phyloP scores from a whole-genome alignment of 352 stramenopile species.

The Thraustochytrium striatum region DNA sequence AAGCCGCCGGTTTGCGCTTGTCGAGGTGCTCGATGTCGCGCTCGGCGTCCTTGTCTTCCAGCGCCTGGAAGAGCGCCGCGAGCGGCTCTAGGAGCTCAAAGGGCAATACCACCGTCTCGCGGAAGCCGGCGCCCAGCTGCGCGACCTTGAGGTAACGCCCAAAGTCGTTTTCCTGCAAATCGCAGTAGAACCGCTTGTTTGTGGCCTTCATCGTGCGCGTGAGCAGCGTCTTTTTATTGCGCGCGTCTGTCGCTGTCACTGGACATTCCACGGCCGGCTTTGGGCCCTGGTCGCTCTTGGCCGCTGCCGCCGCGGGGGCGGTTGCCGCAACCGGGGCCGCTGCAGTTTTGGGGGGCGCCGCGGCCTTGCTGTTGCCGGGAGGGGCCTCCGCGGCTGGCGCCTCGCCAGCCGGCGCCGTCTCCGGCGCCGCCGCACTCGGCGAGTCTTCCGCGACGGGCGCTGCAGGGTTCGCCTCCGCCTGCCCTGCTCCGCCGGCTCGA shows the following conservation, averaged over 20 bases:
- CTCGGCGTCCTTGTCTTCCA: not conserved
- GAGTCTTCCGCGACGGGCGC: too few relatives aligned
- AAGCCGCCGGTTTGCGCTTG: too few relatives aligned
- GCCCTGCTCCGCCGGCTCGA: not conserved
- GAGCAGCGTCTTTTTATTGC: conserved; percentile 20
- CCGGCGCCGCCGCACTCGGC: too few relatives aligned
- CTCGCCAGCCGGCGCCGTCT: too few relatives aligned
- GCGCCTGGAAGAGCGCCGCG: not conserved
- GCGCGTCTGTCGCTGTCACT: not conserved
- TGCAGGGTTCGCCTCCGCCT: too few relatives aligned
- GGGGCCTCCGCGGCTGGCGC: not conserved
- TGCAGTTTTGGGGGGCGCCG: not conserved
- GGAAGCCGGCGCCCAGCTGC: not conserved
- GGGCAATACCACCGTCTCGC: conserved; percentile 38
- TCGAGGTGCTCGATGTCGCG: not conserved
- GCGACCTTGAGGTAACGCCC: conserved; percentile 32
- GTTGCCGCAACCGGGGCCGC: not conserved
- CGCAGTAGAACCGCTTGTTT: not conserved
- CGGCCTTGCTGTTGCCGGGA: not conserved
- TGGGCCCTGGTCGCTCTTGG: too few relatives aligned
- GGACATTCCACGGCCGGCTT: too few relatives aligned
- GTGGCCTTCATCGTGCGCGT: not conserved
- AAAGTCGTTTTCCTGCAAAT: conserved; percentile 36
- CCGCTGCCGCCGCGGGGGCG: not conserved
- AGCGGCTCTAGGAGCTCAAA: not conserved